Conservation (phyloP, 768 basidiomycete genomes). For the Boletellus ananiceps region DNA sequence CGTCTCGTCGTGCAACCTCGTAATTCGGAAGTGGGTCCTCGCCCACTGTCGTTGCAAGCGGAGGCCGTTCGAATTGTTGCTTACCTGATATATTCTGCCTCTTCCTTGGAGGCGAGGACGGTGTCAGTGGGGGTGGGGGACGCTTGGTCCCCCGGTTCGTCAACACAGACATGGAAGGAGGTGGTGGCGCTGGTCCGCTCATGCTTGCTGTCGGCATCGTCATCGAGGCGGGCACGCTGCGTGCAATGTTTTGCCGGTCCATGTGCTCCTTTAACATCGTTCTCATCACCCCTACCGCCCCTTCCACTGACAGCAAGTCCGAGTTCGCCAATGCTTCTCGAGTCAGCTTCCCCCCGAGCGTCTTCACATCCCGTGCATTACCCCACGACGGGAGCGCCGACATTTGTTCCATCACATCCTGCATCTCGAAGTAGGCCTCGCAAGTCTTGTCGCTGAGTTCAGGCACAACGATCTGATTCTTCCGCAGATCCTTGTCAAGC, state of each 20-base stretch:
- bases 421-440: conserved; percentile 27
- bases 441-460: conserved; percentile 27
- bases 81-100: not conserved
- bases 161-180: conserved; percentile 19
- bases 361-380: conserved; percentile 62
- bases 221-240: not conserved
- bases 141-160: conserved; percentile 18
- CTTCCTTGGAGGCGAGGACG: conserved; percentile 6
- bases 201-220: conserved; percentile 21
- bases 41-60: not conserved
- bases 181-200: conserved; percentile 14
- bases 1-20: conserved; percentile 36
- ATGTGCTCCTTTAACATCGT: conserved; percentile 21
- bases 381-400: conserved; percentile 55
- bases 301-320: conserved; percentile 23
- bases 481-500: conserved; percentile 44
- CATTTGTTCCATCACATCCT: conserved; percentile 38
- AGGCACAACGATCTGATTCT: conserved; percentile 36
- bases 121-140: conserved; percentile 21
- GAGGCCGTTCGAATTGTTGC: not conserved
- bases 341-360: conserved; percentile 47
- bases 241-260: conserved; percentile 15
- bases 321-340: conserved; percentile 34
- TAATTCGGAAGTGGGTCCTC: conserved; percentile 6
- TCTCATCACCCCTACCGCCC: conserved; percentile 28